These are phyloP conservation scores for Mucor plumbeus DNA, from an alignment of 371 early-diverging fungal species.

Conservation along the genomic window DNA sequence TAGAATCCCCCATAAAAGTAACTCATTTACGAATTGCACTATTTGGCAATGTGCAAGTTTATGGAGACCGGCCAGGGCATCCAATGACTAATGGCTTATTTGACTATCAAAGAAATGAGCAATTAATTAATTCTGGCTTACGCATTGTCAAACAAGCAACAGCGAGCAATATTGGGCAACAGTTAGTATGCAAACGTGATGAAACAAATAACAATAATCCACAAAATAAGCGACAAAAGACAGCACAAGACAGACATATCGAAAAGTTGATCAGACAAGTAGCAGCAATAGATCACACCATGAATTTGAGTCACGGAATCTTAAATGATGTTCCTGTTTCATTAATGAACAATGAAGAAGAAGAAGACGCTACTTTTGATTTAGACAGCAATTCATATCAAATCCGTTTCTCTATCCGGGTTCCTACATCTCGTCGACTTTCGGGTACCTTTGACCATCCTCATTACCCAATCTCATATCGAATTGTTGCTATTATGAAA, in stretches of 20 bases:
- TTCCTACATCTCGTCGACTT: slow-evolving; percentile 9
- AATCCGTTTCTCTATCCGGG: slow-evolving; percentile 19
- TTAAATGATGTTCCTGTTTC: background rate
- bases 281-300: slow-evolving; percentile 2
- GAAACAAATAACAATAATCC: background rate
- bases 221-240: slow-evolving; percentile 2
- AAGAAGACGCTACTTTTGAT: slow-evolving; percentile 10
- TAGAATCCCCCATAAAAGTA: slow-evolving; percentile 3
- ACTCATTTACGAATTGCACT: slow-evolving; percentile 16
- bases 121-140: slow-evolving; percentile 19
- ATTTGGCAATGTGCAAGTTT: slow-evolving; percentile 23
- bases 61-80: slow-evolving; percentile 8
- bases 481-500: slow-evolving; percentile 16
- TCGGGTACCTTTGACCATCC: slow-evolving; percentile 22
- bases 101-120: slow-evolving; percentile 19
- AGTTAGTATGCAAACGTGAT: background rate
- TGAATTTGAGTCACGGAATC: background rate
- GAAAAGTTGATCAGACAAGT: slow-evolving; percentile 14
- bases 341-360: background rate
- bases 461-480: slow-evolving; percentile 17
- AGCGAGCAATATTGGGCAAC: background rate
- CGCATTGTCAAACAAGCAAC: slow-evolving; percentile 5
- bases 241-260: slow-evolving; percentile 13
- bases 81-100: slow-evolving; percentile 21
- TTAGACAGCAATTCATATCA: slow-evolving; percentile 4